A percentile compares a stretch with the other conserved stretches of the same genome.
Evolutionary conservation across 495 filamentous ascomycete species (phyloP).

Genomic region (Xylaria castorea): DNA sequence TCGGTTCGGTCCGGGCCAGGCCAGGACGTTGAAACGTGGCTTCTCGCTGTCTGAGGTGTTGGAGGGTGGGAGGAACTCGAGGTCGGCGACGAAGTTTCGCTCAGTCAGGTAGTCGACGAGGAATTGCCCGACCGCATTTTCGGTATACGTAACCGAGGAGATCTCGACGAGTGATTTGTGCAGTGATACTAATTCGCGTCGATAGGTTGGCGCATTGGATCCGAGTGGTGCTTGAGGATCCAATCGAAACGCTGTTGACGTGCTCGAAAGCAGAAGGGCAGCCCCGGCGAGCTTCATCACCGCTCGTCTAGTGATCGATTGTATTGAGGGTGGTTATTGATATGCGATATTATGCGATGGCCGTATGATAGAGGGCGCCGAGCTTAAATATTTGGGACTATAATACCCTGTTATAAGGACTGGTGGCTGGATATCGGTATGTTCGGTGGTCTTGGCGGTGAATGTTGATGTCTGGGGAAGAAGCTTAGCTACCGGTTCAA

Average conservation of each 20-base stretch:
- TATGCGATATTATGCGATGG: neutral
- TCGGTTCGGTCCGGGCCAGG: conserved; percentile 66
- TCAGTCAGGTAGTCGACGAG: conserved; percentile 67
- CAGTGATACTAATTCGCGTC: conserved; percentile 68
- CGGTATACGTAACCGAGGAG: conserved; percentile 76
- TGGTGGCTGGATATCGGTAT: neutral
- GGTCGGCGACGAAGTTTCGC: conserved; percentile 55
- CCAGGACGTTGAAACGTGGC: conserved; percentile 72
- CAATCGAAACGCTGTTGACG: conserved; percentile 21
- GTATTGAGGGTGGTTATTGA: neutral
- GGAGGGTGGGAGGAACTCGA: conserved; percentile 69
- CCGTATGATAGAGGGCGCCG: neutral
- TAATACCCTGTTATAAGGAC: neutral
- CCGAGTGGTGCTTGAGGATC: conserved; percentile 26
- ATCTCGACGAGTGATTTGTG: conserved; percentile 79
- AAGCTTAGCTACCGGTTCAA: neutral
- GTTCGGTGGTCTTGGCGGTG: neutral
- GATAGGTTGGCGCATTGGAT: conserved; percentile 42
- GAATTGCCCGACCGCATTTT: conserved; percentile 71
- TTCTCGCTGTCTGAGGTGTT: conserved; percentile 50
- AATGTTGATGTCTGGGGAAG: neutral
- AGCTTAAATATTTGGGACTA: neutral
- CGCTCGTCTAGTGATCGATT: neutral
- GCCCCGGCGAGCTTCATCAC: conserved; percentile 11
- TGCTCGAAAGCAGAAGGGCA: conserved; percentile 18